These are phyloP conservation scores for Pyrrhoderma noxium DNA, from an alignment of 1,284 basidiomycete genomes.

Conservation along the genomic window DNA sequence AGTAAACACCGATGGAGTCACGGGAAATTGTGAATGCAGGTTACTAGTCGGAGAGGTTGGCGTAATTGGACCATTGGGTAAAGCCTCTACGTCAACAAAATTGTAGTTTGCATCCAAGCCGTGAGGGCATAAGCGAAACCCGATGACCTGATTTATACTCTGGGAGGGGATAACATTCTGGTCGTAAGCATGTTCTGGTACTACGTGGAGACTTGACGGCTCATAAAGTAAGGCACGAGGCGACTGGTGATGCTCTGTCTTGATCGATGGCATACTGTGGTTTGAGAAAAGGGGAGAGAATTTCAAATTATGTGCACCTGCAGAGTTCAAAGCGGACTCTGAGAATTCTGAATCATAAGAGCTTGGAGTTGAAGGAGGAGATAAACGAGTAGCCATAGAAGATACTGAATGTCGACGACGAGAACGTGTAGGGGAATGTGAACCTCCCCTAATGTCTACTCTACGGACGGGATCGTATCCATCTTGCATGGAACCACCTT, in stretches of 20 bases:
- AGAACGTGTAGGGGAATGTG: constrained; percentile 16
- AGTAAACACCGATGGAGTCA: neutral
- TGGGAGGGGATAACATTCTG: neutral
- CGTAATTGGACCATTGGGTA: constrained; percentile 26
- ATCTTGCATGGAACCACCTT: neutral
- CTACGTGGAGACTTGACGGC: constrained; percentile 8
- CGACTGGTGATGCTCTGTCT: constrained; percentile 10
- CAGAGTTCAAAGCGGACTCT: constrained; percentile 2
- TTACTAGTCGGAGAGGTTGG: constrained; percentile 28
- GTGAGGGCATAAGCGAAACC: constrained; percentile 51
- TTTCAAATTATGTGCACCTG: constrained; percentile 33
- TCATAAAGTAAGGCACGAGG: constrained; percentile 10
- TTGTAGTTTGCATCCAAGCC: constrained; percentile 52
- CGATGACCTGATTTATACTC: constrained; percentile 26
- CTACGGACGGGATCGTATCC: constrained; percentile 21
- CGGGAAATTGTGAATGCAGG: constrained; percentile 1
- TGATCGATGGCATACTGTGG: constrained; percentile 18
- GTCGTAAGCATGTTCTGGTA: constrained; percentile 7
- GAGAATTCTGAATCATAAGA: constrained; percentile 14
- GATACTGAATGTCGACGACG: constrained; percentile 17
- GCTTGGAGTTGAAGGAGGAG: constrained; percentile 14
- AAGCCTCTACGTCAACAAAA: constrained; percentile 41
- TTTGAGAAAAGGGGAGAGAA: constrained; percentile 20
- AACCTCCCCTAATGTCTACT: neutral
- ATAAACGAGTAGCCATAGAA: constrained; percentile 6